Evolutionary conservation across 306 rosid genomes (phyloP).

Genomic region (Malus fusca): DNA sequence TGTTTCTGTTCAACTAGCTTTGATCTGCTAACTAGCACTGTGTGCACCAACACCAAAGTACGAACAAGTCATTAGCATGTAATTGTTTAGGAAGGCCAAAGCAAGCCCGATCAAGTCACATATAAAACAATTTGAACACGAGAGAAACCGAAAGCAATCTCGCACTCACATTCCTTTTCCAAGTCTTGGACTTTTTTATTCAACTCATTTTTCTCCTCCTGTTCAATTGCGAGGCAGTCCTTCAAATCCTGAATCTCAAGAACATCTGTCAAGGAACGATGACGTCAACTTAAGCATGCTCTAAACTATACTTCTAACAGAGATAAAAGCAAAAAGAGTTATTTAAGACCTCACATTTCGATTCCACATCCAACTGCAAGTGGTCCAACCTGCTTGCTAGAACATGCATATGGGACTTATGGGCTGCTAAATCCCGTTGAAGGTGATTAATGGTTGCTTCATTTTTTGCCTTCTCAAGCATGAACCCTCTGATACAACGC

Average conservation of each 20-base stretch:
- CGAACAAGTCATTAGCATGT: not conserved
- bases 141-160: slow-evolving; percentile 7
- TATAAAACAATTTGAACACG: not conserved
- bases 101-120: not conserved
- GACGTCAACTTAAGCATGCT: not conserved
- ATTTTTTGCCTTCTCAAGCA: slow-evolving; percentile 34
- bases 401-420: slow-evolving; percentile 46
- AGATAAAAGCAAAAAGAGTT: not conserved
- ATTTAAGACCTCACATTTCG: slow-evolving; percentile 48
- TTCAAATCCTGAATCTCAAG: slow-evolving; percentile 63
- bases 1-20: slow-evolving; percentile 54
- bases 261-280: slow-evolving; percentile 32
- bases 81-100: not conserved
- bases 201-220: slow-evolving; percentile 63
- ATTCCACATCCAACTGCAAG: slow-evolving; percentile 49
- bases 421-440: slow-evolving; percentile 46
- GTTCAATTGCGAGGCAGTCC: slow-evolving; percentile 59
- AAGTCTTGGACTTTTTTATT: slow-evolving; percentile 40
- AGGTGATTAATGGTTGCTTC: slow-evolving; percentile 51
- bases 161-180: slow-evolving; percentile 62
- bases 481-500: slow-evolving; percentile 35
- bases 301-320: not conserved
- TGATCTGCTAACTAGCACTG: slow-evolving; percentile 60
- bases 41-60: not conserved
- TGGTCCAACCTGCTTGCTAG: slow-evolving; percentile 51